Conservation (phyloP, 2,329 filamentous ascomycete species). For the Fonsecaea nubica region DNA sequence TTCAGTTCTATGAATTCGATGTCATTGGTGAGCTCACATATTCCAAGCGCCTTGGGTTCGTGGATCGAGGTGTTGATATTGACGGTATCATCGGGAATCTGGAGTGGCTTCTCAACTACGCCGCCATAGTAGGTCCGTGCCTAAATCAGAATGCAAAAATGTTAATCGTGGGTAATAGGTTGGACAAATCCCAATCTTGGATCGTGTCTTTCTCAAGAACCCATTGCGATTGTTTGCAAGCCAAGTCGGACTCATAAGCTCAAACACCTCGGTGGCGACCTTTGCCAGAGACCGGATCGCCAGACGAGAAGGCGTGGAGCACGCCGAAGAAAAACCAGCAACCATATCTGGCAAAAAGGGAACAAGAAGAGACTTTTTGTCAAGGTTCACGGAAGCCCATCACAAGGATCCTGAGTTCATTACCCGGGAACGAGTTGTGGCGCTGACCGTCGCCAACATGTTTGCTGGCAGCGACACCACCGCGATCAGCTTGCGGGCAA, state of each 20-base stretch:
- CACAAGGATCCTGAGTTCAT: slow-evolving; percentile 34
- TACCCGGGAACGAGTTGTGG: slow-evolving; percentile 24
- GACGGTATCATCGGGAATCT: slow-evolving; percentile 47
- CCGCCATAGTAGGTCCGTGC: slow-evolving; percentile 24
- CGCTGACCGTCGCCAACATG: slow-evolving; percentile 31
- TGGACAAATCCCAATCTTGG: slow-evolving; percentile 46
- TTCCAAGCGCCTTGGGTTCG: slow-evolving; percentile 45
- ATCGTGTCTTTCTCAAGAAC: slow-evolving; percentile 38
- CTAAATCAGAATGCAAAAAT: slow-evolving; percentile 5
- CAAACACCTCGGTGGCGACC: slow-evolving; percentile 23
- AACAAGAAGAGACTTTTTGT: slow-evolving; percentile 39
- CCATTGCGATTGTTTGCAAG: slow-evolving; percentile 26
- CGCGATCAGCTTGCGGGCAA: slow-evolving; percentile 71
- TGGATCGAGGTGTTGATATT: slow-evolving; percentile 44
- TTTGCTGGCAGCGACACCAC: slow-evolving; percentile 80
- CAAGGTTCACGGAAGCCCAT: slow-evolving; percentile 42
- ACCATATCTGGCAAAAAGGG: slow-evolving; percentile 5
- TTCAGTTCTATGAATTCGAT: slow-evolving; percentile 49
- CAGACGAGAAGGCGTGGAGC: slow-evolving; percentile 12
- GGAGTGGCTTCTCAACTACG: slow-evolving; percentile 41
- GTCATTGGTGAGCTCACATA: slow-evolving; percentile 46
- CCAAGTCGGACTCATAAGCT: slow-evolving; percentile 22
- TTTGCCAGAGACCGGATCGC: slow-evolving; percentile 29
- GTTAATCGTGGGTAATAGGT: slow-evolving; percentile 30
- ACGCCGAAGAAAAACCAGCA: slow-evolving; percentile 10